Evolutionary conservation across 1,284 basidiomycete genomes (phyloP).

Genomic region (Chondrostereum purpureum): DNA sequence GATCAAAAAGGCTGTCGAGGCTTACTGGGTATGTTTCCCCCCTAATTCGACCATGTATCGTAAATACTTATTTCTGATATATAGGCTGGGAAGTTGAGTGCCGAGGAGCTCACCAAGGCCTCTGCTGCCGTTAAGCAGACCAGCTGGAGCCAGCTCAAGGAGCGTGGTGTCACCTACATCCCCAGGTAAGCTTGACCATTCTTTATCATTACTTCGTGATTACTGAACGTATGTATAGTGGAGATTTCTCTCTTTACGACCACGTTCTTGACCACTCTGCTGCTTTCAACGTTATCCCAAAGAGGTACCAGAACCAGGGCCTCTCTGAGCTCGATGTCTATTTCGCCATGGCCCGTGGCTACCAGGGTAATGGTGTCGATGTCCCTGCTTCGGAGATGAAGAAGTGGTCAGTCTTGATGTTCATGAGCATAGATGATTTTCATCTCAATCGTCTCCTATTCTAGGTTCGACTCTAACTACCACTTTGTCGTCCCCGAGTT

Average conservation of each 20-base stretch:
- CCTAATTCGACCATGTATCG: not conserved
- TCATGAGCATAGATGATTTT: slow-evolving; percentile 10
- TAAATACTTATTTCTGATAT: not conserved
- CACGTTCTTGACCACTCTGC: slow-evolving; percentile 97
- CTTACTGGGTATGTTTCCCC: slow-evolving; percentile 87
- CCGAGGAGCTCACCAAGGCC: slow-evolving; percentile 84
- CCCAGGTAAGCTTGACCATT: slow-evolving; percentile 64
- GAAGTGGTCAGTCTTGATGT: slow-evolving; percentile 68
- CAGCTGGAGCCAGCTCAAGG: slow-evolving; percentile 88
- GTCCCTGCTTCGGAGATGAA: slow-evolving; percentile 99
- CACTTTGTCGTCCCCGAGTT: slow-evolving; percentile 99
- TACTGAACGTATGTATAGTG: slow-evolving; percentile 44
- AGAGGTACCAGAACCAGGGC: slow-evolving; percentile 86
- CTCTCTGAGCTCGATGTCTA: slow-evolving; percentile 92
- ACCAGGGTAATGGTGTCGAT: slow-evolving; percentile 91
- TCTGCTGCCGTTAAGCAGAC: slow-evolving; percentile 87
- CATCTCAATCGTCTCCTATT: slow-evolving; percentile 9
- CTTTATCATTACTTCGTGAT: slow-evolving; percentile 18
- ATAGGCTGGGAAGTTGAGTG: slow-evolving; percentile 71
- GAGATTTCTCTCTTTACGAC: slow-evolving; percentile 98
- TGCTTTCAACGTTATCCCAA: slow-evolving; percentile 95
- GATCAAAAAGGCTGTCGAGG: slow-evolving; percentile 98
- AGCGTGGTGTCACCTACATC: slow-evolving; percentile 84
- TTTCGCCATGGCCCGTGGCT: slow-evolving; percentile 98
- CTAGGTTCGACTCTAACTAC: slow-evolving; percentile 99